Evolutionary conservation across 2,329 filamentous ascomycete genomes (phyloP), one percentile per base, ranked within the genome.

Genomic region (Nigrograna mackinnonii): DNA sequence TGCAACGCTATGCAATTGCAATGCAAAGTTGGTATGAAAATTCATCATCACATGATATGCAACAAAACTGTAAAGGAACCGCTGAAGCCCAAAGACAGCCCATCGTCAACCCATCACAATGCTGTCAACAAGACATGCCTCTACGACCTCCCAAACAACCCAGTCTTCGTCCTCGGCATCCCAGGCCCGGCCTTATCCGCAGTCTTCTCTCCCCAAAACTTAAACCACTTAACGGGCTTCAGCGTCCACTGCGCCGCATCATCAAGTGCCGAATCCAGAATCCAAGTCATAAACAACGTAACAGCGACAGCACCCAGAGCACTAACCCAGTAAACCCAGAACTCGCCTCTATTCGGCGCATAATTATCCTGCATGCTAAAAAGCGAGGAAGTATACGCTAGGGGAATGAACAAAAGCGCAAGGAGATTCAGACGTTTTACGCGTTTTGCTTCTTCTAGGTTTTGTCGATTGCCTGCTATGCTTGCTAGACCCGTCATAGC

Each of bases 291-390:
- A 5, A 50, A 37, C 6, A 55, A 46, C 1, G 62, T 65, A 6
- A 64, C 43, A 2, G 46, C 41, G 3, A 65, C 57, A 2, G 54
- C 53, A 3, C 44, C 46, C 3, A 67, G 41, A 3, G 62, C 60
- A 18, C 46, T 52, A 2, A 65, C 60, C 63, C 62, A 65, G 34
- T 65, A 65, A 2, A 65, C 47, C 60, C 60, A 65, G 19, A 65
- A 65, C 6, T 55, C 38, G 0, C 37, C 37, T 11, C 53, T 50
- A n/a, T 59, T 59, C 1, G 63, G 62, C 5, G 58, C 55, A 28
- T 54, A 67, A 1, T 50, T 42, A 35, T 65, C 60, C 35, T 62
- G 55, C 63, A 67, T 67, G 41, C 62, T 64, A 41, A 67, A 67
- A 11, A 67, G 32, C 20, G 49, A 55, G 19, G 52, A 57, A 3